phyloP scores from a whole-genome alignment of 192 early-diverging fungal species.

The Entomortierella lignicola region DNA sequence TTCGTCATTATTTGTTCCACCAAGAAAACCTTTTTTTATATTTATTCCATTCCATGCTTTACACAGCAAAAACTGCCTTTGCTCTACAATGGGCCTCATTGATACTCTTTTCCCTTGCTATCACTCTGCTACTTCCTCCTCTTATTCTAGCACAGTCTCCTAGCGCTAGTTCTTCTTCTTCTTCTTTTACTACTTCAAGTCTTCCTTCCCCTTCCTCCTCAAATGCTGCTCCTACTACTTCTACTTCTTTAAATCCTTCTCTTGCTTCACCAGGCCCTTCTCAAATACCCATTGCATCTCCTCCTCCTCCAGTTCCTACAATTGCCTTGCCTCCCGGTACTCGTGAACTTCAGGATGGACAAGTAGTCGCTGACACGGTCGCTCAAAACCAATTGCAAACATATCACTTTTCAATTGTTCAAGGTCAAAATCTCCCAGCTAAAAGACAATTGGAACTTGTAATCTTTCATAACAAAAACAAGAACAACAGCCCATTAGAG shows the following conservation, averaged over 20 bases:
- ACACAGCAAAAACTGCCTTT: neutral
- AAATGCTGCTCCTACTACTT: neutral
- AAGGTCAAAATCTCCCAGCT: constrained; percentile 21
- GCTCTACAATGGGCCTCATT: neutral
- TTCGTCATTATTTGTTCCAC: neutral
- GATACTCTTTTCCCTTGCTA: neutral
- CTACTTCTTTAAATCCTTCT: neutral
- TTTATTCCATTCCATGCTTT: neutral
- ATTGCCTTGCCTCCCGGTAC: constrained; percentile 34
- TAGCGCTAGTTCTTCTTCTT: neutral
- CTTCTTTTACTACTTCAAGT: neutral
- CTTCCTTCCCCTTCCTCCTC: no score
- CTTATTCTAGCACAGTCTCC: neutral
- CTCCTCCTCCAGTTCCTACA: constrained; percentile 7
- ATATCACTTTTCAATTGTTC: constrained; percentile 42
- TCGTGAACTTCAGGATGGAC: constrained; percentile 33
- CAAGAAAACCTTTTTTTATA: neutral
- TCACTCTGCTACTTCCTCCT: neutral
- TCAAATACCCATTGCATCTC: constrained; percentile 8
- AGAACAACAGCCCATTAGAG: neutral
- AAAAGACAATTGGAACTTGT: constrained; percentile 39
- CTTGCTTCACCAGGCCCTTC: neutral
- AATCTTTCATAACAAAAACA: constrained; percentile 24
- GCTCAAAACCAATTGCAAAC: constrained; percentile 41
- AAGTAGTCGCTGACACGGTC: constrained; percentile 41